Evolutionary conservation across 2,329 filamentous ascomycete genomes (phyloP).

Genomic region (Xylariomycetidae sp.): DNA sequence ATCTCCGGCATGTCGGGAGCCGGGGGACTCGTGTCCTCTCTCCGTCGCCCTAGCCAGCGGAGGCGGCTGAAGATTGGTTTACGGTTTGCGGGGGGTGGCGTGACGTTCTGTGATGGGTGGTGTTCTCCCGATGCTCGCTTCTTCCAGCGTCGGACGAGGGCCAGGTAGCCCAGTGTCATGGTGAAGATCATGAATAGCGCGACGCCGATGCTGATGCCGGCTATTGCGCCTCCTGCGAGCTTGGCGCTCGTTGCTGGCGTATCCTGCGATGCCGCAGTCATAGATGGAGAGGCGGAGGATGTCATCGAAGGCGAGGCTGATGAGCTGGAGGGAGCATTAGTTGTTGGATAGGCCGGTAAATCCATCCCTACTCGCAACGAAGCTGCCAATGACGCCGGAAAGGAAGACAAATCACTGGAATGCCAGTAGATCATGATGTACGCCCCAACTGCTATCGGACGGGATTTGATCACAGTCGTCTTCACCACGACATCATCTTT

Average conservation of each 20-base stretch:
- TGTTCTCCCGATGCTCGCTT: not conserved
- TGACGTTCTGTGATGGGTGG: not conserved
- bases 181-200: not conserved
- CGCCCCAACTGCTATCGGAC: not conserved
- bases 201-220: constrained; percentile 2
- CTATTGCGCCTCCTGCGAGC: constrained; percentile 1
- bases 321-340: too few relatives aligned
- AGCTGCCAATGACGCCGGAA: not conserved
- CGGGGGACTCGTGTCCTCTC: not conserved
- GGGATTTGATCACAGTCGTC: not conserved
- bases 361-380: not conserved
- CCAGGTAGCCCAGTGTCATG: constrained; percentile 1
- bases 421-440: not conserved
- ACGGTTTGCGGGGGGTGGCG: not conserved
- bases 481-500: not conserved
- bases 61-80: not conserved
- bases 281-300: not conserved
- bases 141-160: not conserved
- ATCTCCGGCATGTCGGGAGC: not conserved
- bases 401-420: not conserved
- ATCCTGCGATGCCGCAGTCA: not conserved
- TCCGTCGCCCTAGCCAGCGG: constrained; percentile 1
- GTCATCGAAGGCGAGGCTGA: not conserved
- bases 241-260: not conserved
- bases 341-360: not conserved